Conservation (phyloP, 306 rosid genomes). For the Malus asiatica region DNA sequence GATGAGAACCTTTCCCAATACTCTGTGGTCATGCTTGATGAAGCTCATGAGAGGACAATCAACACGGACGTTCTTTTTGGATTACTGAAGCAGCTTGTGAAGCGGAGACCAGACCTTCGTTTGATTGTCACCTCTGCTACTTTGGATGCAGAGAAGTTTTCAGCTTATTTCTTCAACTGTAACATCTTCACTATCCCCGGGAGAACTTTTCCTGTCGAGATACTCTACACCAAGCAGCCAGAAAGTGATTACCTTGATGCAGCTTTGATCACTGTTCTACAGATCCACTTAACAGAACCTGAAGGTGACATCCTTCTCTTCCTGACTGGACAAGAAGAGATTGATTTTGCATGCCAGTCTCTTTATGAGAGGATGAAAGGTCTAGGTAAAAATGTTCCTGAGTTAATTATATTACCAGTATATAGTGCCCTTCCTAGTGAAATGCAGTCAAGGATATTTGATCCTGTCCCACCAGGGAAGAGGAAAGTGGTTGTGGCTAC, state of each 20-base stretch:
- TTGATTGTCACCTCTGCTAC: background rate
- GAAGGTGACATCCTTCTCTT: background rate
- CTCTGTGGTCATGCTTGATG: background rate
- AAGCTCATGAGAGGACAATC: conserved; percentile 4
- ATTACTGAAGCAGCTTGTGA: background rate
- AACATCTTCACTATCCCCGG: background rate
- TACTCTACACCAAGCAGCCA: background rate
- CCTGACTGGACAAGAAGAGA: background rate
- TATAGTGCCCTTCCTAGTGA: background rate
- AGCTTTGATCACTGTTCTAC: background rate
- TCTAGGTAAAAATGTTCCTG: background rate
- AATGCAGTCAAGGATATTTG: background rate
- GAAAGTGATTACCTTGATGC: background rate
- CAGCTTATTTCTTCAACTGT: background rate
- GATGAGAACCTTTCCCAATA: background rate
- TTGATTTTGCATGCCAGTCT: background rate
- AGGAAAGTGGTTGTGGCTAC: background rate
- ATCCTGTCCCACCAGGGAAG: background rate
- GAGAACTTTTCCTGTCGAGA: background rate
- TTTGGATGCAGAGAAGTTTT: background rate
- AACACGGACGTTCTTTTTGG: background rate
- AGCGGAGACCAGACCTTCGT: background rate
- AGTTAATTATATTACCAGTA: conserved; percentile 59
- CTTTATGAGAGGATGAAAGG: background rate
- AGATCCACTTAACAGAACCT: background rate